Evolutionary conservation across 1,139 yeast genomes (phyloP).

Genomic region (Suhomyces bokatorum): DNA sequence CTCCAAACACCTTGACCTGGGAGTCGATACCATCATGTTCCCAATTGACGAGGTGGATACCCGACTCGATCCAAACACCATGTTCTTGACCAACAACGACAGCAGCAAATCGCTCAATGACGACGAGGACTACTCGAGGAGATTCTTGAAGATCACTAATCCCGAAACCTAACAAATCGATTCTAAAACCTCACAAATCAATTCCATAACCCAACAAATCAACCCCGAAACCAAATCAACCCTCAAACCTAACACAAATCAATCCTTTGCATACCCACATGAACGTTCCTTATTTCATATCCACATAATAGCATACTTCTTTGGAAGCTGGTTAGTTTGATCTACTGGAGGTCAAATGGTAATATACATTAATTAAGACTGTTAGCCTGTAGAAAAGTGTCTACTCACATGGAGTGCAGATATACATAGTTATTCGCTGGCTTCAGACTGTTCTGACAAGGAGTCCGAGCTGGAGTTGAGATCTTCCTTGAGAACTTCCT

Average conservation of each 20-base stretch:
- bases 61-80: conserved; percentile 64
- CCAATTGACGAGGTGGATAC: conserved; percentile 64
- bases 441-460: conserved; percentile 9
- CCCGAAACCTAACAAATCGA: too few relatives aligned
- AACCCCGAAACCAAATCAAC: too few relatives aligned
- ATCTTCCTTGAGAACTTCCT: neutral
- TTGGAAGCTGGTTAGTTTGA: neutral
- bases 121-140: conserved; percentile 70
- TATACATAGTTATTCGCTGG: neutral
- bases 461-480: neutral
- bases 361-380: neutral
- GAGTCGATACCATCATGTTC: conserved; percentile 20
- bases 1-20: conserved; percentile 11
- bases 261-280: neutral
- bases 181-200: too few relatives aligned
- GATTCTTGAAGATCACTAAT: conserved; percentile 69
- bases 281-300: neutral
- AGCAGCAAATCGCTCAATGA: conserved; percentile 70
- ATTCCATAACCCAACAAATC: too few relatives aligned
- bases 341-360: neutral
- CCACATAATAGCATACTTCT: neutral
- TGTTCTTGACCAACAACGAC: conserved; percentile 54
- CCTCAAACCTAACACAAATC: neutral
- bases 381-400: neutral
- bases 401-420: neutral